Evolutionary conservation across 129 eudicot species (phyloP), one percentile per base, ranked within the genome.

Genomic region (Chrysanthemum lavandulifolium): DNA sequence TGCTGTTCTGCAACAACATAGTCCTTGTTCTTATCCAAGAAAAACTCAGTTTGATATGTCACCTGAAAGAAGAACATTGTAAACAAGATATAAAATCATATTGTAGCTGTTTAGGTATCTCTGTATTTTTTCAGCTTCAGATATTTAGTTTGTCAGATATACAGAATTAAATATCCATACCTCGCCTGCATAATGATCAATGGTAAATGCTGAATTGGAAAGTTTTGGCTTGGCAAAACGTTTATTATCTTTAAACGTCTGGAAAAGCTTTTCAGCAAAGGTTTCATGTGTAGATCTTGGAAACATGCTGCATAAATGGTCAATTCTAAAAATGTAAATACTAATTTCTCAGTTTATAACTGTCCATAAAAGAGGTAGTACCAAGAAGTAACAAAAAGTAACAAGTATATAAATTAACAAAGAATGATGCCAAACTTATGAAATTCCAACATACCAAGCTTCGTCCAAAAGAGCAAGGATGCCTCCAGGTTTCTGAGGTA

Each of bases 251-350:
- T 76, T 92, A 55, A 86, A 89, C 23, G 98, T 89, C 78, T 92
- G 98, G 88, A 82, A 92, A 72, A 92, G 85, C 88, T 92, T 92
- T 77, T 92, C 81, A 19, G 96, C 96, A 83, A 92, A 92, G 15
- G 96, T 92, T 79, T 86, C 98, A 85, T 92, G 85, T 14, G 98
- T 92, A 75, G 98, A 89, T 83, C 91, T 85, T 40, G 98, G 98
- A 76, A 92, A 89, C 96, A 92, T 92, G 73, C 98, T 92, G 76
- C 82, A 82, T 45, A 45, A 51, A 61, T n/a, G 61, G 36, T 62
- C 71, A 54, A 55, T 47, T 27, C 51, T 53, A 64, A 50, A 43
- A 23, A 63, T 71, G 7, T 31, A 31, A 54, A 19, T 12, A 51
- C 64, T 31, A 19, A 10, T 14, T 14, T 21, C 65, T 54, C 47